Percentiles rank a stretch among this genome's conserved stretches.
phyloP scores from a whole-genome alignment of 139 green algal genomes.

The Bryopsis sp. region DNA sequence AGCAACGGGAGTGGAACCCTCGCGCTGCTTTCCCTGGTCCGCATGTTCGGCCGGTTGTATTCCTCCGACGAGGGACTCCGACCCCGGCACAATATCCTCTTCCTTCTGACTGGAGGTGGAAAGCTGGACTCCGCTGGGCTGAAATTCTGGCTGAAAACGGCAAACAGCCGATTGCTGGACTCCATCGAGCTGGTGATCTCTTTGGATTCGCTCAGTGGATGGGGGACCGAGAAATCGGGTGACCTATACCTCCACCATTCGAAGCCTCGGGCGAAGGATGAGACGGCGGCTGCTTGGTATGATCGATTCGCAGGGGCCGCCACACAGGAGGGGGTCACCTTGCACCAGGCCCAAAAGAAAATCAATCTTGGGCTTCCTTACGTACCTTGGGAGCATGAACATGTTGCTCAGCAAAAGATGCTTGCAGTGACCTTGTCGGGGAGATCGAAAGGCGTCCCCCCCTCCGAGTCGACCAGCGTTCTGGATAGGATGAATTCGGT shows the following conservation, averaged over 20 bases:
- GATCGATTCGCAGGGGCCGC: constrained; percentile 22
- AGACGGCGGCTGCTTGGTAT: constrained; percentile 24
- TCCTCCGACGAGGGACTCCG: neutral
- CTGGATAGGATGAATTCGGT: neutral
- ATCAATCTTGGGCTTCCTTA: constrained; percentile 28
- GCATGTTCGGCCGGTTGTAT: constrained; percentile 12
- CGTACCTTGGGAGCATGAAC: constrained; percentile 34
- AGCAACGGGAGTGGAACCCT: constrained; percentile 13
- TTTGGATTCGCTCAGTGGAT: constrained; percentile 22
- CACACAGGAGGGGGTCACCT: neutral
- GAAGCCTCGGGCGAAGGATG: constrained; percentile 33
- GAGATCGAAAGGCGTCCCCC: neutral
- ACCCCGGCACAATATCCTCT: constrained; percentile 28
- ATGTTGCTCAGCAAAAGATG: constrained; percentile 27
- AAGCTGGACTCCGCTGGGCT: constrained; percentile 32
- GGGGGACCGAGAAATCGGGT: neutral
- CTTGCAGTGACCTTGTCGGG: constrained; percentile 29
- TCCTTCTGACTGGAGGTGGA: constrained; percentile 28
- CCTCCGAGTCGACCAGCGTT: neutral
- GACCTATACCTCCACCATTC: constrained; percentile 31
- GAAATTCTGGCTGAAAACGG: constrained; percentile 27
- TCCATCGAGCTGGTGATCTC: constrained; percentile 35
- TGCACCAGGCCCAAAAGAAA: constrained; percentile 34
- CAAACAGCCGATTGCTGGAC: constrained; percentile 28
- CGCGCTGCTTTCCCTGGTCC: neutral